Conservation (phyloP, 23 red algal genomes). For the Gracilaria domingensis region DNA sequence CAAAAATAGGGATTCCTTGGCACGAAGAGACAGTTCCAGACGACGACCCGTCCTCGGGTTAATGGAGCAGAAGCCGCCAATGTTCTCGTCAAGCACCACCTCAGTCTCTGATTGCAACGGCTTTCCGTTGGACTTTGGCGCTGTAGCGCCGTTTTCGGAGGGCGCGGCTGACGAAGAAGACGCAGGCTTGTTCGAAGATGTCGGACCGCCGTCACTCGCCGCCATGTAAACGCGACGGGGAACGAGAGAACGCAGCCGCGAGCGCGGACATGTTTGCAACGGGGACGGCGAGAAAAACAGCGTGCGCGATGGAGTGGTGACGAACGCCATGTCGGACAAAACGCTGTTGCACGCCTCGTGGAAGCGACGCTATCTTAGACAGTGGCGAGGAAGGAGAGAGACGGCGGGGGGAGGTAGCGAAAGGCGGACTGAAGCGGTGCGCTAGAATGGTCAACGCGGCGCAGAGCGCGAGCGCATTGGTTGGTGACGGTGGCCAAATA, state of each 20-base stretch:
- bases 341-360: too few species aligned
- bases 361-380: too few species aligned
- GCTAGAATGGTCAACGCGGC: not conserved
- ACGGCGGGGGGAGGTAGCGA: not conserved
- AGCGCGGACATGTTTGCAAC: not conserved
- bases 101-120: constrained; percentile 3
- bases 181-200: not conserved
- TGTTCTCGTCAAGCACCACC: constrained; percentile 79
- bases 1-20: constrained; percentile 94
- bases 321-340: constrained; percentile 8
- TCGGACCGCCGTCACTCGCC: not conserved
- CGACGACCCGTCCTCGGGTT: constrained; percentile 80
- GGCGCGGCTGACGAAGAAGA: not conserved
- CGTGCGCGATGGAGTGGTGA: constrained; percentile 1
- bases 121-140: not conserved
- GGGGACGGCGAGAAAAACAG: constrained; percentile 11
- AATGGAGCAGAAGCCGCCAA: constrained; percentile 83
- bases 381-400: not conserved
- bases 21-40: constrained; percentile 64
- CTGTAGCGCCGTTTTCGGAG: not conserved
- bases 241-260: not conserved
- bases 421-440: not conserved
- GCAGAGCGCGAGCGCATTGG: too few species aligned
- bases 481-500: not conserved
- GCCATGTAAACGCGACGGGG: not conserved